Evolutionary conservation across 305 asterid species (phyloP).

Genomic region (Andrographis paniculata): DNA sequence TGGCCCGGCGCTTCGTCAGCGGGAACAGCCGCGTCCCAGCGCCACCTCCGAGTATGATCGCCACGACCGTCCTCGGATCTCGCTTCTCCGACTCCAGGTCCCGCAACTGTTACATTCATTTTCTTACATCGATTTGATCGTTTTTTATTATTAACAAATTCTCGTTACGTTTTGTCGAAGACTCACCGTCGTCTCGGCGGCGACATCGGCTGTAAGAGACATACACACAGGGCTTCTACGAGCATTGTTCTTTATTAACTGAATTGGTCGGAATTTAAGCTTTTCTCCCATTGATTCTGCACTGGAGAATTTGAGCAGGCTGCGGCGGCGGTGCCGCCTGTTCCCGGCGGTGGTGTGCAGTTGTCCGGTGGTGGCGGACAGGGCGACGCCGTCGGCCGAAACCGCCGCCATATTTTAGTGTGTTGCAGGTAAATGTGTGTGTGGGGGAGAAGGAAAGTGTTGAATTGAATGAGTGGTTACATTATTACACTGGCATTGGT

Average conservation of each 20-base stretch:
- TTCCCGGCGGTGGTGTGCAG: conserved; percentile 28
- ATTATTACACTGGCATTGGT: conserved; percentile 46
- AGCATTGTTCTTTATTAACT: conserved; percentile 15
- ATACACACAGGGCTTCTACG: conserved; percentile 31
- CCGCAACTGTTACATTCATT: conserved; percentile 37
- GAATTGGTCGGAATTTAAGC: conserved; percentile 17
- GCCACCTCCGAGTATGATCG: conserved; percentile 95
- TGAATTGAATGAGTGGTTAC: conserved; percentile 23
- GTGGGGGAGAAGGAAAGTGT: conserved; percentile 12
- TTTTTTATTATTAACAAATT: conserved; percentile 2
- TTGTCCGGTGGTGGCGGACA: conserved; percentile 41
- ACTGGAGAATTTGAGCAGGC: conserved; percentile 39
- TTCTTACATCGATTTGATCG: neutral
- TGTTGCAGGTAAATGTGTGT: conserved; percentile 1
- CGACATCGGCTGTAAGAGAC: conserved; percentile 55
- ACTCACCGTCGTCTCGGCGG: conserved; percentile 82
- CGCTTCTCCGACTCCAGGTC: conserved; percentile 64
- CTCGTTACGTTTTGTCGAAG: neutral
- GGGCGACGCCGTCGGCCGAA: conserved; percentile 43
- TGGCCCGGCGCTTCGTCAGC: conserved; percentile 88
- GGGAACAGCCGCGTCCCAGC: conserved; percentile 97
- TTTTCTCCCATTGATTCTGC: conserved; percentile 79
- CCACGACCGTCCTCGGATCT: conserved; percentile 70
- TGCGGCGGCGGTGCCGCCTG: conserved; percentile 24
- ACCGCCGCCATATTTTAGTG: conserved; percentile 34